These are phyloP conservation scores for Eucalyptus sideroxylon DNA, from an alignment of 345 rosid genomes.

Conservation along the genomic window DNA sequence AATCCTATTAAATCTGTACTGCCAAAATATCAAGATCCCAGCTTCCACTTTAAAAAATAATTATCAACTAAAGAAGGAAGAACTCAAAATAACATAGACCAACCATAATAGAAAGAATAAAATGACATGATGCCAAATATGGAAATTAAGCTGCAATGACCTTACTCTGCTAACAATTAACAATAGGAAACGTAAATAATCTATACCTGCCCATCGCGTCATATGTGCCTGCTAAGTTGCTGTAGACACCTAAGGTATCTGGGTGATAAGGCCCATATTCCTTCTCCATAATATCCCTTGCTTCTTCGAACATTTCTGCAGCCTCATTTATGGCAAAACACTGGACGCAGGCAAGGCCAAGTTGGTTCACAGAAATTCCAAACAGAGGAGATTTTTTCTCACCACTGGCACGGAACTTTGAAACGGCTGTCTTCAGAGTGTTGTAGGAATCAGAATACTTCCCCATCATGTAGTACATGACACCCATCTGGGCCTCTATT, in stretches of 20 bases:
- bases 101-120: neutral
- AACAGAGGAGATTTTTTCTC: conserved; percentile 73
- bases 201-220: conserved; percentile 97
- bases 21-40: neutral
- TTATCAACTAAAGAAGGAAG: neutral
- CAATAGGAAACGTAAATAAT: neutral
- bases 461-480: conserved; percentile 80
- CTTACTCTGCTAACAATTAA: neutral
- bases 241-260: conserved; percentile 79
- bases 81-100: neutral
- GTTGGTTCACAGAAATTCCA: conserved; percentile 79
- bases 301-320: conserved; percentile 84
- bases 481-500: conserved; percentile 92
- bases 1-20: neutral
- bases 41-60: neutral
- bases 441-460: conserved; percentile 54
- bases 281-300: conserved; percentile 66
- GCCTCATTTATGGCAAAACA: conserved; percentile 70
- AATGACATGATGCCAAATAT: neutral
- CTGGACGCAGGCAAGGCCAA: conserved; percentile 87
- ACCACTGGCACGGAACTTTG: conserved; percentile 63
- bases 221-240: conserved; percentile 93
- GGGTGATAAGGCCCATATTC: conserved; percentile 93
- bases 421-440: conserved; percentile 48
- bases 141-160: neutral